Evolutionary conservation across 306 rosid genomes (phyloP), one percentile per base, ranked within the genome.

Genomic region (Boehmeria nivea): DNA sequence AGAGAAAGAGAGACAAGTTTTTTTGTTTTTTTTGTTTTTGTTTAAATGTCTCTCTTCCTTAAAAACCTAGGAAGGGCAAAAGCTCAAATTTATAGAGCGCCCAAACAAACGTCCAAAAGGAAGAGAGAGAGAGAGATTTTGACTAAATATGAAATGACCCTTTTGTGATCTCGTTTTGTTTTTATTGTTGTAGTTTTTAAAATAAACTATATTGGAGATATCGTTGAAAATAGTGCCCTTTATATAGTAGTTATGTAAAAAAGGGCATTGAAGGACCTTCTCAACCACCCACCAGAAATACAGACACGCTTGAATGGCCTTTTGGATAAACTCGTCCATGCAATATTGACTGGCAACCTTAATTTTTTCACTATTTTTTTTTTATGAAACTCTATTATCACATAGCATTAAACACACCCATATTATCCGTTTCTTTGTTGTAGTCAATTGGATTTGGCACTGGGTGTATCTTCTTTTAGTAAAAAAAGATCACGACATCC

Each of bases 201-300:
- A n/a, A n/a, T n/a, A n/a, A n/a, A n/a, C n/a, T 24, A 12, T 65
- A 50, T 69, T n/a, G 75, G 12, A 55, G 67, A 51, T 47, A 73
- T 46, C 71, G 68, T 70, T 64, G 76, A 62, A 70, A 73, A 43
- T 12, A 10, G 23, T 58, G 70, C 50, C 60, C 43, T 33, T 25
- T 36, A 20, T 3, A 18, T 20, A 19, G 9, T n/a, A n/a, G n/a
- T n/a, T n/a, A n/a, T n/a, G 11, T 33, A 33, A 33, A 16, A 45
- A 43, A 36, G 18, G 74, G 75, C 65, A 73, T 63, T 72, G 58
- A 86, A 64, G 36, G 27, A 11, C 45, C 10, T 12, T 48, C 54
- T 40, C 85, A 84, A 76, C 88, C 0, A 69, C 85, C 83, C 65
- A 27, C 83, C 82, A 81, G 70, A 70, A 65, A 66, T 22, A 37